Base-by-base conservation (phyloP, 2,329 filamentous ascomycete species). In the Nemania bipapillata region DNA sequence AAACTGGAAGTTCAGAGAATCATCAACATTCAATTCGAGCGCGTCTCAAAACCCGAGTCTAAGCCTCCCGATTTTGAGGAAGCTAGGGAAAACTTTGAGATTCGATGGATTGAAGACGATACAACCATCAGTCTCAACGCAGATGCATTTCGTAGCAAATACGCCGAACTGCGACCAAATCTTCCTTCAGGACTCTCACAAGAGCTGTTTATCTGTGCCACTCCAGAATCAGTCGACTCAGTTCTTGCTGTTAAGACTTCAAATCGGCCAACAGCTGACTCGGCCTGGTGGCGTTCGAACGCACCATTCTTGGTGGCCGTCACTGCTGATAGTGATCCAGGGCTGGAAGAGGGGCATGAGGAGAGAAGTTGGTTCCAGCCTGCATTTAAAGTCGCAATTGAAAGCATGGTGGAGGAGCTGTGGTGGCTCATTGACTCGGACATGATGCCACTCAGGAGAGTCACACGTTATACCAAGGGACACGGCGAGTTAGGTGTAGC, bases 291-390 rank as follows among this genome's bases (percentile, higher is more conserved):
- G 52, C 30, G 30, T 1, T 2, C n/a, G 2, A 24, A 9, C 15
- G 52, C 52, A 35, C 52, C 52, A 15, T 55, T 22, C 32, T 15
- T 55, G 17, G 17, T 55, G 37, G 52, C 52, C 15, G 30, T 55
- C 15, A 3, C 52, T 12, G 28, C 52, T 1, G 6, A 24, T 55
- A 17, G 2, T 5, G 52, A 55, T 24, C 52, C 52, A 55, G 52
- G 52, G 15, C 52, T 40, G n/a, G 52, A 37, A n/a, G 52, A 55
- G 30, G 30, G 52, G 1, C 52, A 55, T 22, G 52, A 55, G 30
- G 30, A 55, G n/a, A 7, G 52, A 55, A 32, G 15, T 4, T 55
- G 30, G 52, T 55, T 55, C 17, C 17, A 37, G n/a, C n/a, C 52
- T 22, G 30, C 40, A 2, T 55, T 55, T n/a, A 55, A 24, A 55